Conservation (phyloP, 1,284 basidiomycete species). For the Ustilago loliicola region DNA sequence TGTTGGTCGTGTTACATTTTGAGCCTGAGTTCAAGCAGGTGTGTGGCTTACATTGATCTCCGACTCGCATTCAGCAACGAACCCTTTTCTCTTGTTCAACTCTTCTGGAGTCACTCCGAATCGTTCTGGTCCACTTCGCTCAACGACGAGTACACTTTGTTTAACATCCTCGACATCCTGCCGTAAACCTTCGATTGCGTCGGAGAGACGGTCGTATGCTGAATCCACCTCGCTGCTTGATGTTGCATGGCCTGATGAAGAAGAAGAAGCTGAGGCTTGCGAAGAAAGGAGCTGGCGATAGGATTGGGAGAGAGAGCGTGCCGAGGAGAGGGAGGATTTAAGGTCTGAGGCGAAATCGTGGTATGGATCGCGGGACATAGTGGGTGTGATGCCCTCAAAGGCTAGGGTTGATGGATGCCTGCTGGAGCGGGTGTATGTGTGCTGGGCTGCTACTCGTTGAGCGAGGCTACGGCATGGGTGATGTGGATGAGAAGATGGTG, state of each 20-base stretch:
- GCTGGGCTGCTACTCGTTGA: not conserved
- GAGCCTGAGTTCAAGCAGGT: not conserved
- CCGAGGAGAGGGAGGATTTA: conserved; percentile 50
- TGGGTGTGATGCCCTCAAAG: not conserved
- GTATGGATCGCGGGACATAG: conserved; percentile 67
- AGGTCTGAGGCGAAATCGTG: conserved; percentile 67
- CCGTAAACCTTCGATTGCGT: conserved; percentile 58
- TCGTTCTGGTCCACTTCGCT: conserved; percentile 61
- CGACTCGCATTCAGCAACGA: conserved; percentile 55
- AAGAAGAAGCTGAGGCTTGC: conserved; percentile 17
- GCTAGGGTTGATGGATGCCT: not conserved
- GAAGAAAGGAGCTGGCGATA: conserved; percentile 40
- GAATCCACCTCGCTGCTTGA: conserved; percentile 25
- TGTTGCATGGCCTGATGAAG: not conserved
- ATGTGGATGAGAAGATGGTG: conserved; percentile 3
- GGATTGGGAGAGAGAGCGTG: conserved; percentile 44
- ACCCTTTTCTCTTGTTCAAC: conserved; percentile 49
- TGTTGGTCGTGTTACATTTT: no score
- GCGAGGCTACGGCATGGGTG: not conserved
- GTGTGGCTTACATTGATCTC: conserved; percentile 45
- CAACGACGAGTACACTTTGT: conserved; percentile 63
- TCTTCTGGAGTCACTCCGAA: conserved; percentile 62
- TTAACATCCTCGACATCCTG: conserved; percentile 66
- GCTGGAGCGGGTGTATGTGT: no score
- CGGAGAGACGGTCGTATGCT: conserved; percentile 50